Conservation (phyloP, 768 basidiomycete genomes). For the Atractiella rhizophila region DNA sequence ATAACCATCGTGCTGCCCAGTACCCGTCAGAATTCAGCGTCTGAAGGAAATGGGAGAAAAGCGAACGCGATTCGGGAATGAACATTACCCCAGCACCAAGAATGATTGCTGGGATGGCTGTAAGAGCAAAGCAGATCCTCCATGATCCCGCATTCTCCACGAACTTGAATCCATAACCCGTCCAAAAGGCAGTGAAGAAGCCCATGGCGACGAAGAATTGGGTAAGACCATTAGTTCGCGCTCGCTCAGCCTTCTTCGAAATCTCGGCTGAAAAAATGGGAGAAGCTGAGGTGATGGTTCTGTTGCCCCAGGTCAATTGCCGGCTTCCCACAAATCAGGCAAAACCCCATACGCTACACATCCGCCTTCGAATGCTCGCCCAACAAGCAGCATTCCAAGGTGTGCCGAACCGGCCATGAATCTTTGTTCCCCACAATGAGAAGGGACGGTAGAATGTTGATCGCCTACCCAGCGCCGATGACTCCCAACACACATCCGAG, state of each 20-base stretch:
- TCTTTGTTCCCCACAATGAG: not conserved
- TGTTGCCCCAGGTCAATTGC: constrained; percentile 1
- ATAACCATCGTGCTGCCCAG: not conserved
- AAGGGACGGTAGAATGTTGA: not conserved
- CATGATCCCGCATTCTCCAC: not conserved
- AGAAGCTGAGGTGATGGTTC: constrained; percentile 2
- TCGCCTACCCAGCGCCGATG: not conserved
- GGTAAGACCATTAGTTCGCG: not conserved
- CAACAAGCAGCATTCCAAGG: constrained; percentile 2
- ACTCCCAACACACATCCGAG: not conserved
- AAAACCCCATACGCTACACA: too few relatives aligned
- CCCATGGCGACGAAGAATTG: not conserved
- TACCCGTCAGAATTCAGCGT: not conserved
- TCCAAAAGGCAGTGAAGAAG: constrained; percentile 4
- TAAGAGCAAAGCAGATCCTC: constrained; percentile 2
- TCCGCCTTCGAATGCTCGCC: not conserved
- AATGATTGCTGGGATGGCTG: constrained; percentile 3
- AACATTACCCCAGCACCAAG: constrained; percentile 2
- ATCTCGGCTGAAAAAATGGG: constrained; percentile 3
- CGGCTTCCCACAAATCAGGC: too few relatives aligned
- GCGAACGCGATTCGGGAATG: constrained; percentile 1
- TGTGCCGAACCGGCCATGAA: constrained; percentile 3
- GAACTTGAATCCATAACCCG: constrained; percentile 3
- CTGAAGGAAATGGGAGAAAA: not conserved
- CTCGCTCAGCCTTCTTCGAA: constrained; percentile 2